A percentile compares a stretch with the other conserved stretches of the same genome.
These are phyloP conservation scores for Diutina catenulata DNA, from an alignment of 1,139 yeast species.

Conservation along the genomic window DNA sequence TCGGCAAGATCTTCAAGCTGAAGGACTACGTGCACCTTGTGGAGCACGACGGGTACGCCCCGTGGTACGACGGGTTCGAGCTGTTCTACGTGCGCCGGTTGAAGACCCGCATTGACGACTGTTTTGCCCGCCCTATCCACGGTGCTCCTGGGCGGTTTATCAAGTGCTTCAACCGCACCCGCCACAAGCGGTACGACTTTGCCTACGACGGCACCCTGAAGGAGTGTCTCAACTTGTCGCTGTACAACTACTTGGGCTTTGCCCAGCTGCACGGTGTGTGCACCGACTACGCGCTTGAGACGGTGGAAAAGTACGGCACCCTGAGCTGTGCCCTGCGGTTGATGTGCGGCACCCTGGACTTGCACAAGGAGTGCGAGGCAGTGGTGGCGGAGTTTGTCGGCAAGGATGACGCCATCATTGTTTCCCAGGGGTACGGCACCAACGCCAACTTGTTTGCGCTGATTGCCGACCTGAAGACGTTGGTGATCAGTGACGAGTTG, in stretches of 20 bases:
- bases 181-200: conserved; percentile 42
- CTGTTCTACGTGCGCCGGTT: conserved; percentile 86
- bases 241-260: conserved; percentile 91
- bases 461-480: conserved; percentile 73
- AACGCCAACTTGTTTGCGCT: conserved; percentile 86
- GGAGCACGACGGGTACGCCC: conserved; percentile 86
- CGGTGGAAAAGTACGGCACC: conserved; percentile 60
- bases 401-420: conserved; percentile 76
- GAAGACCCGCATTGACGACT: conserved; percentile 84
- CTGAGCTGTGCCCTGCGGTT: conserved; percentile 71
- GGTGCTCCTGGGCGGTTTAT: conserved; percentile 96
- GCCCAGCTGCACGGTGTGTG: conserved; percentile 93
- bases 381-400: conserved; percentile 82
- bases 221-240: conserved; percentile 76
- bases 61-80: conserved; percentile 91
- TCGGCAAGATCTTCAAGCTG: conserved; percentile 65
- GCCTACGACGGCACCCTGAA: conserved; percentile 63
- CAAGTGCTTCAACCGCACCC: conserved; percentile 61
- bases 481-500: conserved; percentile 86
- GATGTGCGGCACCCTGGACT: conserved; percentile 63
- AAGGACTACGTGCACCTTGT: conserved; percentile 53
- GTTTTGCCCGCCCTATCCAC: conserved; percentile 89
- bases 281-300: conserved; percentile 62
- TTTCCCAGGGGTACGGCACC: conserved; percentile 94
- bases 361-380: conserved; percentile 64